Evolutionary conservation across 208 protist species (phyloP).

Genomic region (Wallacemonas sp.): DNA sequence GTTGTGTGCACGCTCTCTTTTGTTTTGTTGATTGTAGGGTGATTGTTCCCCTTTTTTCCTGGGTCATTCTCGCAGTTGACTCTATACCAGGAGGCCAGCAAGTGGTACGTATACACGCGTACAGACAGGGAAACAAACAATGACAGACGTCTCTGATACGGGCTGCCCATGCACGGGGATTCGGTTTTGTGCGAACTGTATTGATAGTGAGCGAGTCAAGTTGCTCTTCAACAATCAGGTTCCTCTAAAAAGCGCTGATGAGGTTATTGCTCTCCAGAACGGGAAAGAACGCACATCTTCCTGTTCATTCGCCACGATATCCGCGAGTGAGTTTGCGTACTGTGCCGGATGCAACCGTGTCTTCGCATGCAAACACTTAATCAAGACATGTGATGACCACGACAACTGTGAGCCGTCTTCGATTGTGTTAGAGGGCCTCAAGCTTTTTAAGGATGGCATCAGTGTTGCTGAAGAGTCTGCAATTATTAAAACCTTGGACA

Average conservation of each 20-base stretch:
- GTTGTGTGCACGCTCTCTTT: too few relatives aligned
- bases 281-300: constrained; percentile 62
- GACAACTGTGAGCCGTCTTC: neutral
- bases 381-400: constrained; percentile 58
- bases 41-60: too few relatives aligned
- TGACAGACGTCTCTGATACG: neutral
- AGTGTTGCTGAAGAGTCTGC: constrained; percentile 44
- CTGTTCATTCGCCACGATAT: constrained; percentile 60
- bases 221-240: constrained; percentile 41
- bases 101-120: too few relatives aligned
- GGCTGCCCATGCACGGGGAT: constrained; percentile 71
- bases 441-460: constrained; percentile 46
- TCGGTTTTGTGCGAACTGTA: constrained; percentile 67
- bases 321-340: constrained; percentile 34
- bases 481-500: constrained; percentile 64
- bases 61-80: too few relatives aligned
- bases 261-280: constrained; percentile 57
- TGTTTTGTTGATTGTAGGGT: too few relatives aligned
- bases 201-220: constrained; percentile 45
- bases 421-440: constrained; percentile 43
- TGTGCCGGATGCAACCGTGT: constrained; percentile 46
- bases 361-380: constrained; percentile 22
- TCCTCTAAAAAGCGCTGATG: constrained; percentile 22
- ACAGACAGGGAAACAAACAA: too few relatives aligned
- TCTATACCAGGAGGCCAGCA: too few relatives aligned